phyloP scores from a whole-genome alignment of 208 protist species.

The Acanthamoeba royreba region DNA sequence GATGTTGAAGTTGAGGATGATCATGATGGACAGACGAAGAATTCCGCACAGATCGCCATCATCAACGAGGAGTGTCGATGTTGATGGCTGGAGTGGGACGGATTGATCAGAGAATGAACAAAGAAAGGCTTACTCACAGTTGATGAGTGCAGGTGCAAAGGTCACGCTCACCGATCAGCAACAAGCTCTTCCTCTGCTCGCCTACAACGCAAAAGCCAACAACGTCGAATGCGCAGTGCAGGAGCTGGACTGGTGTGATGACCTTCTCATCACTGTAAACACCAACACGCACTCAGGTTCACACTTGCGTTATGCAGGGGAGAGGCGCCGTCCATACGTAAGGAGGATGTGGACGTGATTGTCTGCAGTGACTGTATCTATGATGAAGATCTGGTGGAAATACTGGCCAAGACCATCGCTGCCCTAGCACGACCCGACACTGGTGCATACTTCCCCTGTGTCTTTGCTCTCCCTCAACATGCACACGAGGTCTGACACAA shows the following conservation, averaged over 20 bases:
- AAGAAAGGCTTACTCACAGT: background rate
- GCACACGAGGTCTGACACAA: too few relatives aligned
- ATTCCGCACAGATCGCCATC: too few relatives aligned
- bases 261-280: background rate
- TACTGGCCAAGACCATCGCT: background rate
- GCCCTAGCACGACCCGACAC: background rate
- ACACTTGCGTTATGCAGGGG: background rate
- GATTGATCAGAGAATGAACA: too few relatives aligned
- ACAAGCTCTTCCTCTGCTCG: background rate
- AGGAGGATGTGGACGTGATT: background rate
- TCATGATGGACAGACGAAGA: too few relatives aligned
- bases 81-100: too few relatives aligned
- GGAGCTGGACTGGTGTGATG: background rate
- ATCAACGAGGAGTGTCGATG: background rate
- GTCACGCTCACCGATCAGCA: slow-evolving; percentile 14
- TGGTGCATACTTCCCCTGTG: background rate
- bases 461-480: background rate
- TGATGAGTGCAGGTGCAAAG: background rate
- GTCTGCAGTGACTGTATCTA: slow-evolving; percentile 14
- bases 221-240: background rate
- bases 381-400: background rate
- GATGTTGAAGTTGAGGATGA: background rate
- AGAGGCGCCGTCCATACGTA: background rate
- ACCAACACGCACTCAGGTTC: background rate
- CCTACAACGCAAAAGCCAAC: background rate